A percentile compares a stretch with the other conserved stretches of the same genome.
phyloP scores from a whole-genome alignment of 169 alveolate species.

The Eimeria tenella region DNA sequence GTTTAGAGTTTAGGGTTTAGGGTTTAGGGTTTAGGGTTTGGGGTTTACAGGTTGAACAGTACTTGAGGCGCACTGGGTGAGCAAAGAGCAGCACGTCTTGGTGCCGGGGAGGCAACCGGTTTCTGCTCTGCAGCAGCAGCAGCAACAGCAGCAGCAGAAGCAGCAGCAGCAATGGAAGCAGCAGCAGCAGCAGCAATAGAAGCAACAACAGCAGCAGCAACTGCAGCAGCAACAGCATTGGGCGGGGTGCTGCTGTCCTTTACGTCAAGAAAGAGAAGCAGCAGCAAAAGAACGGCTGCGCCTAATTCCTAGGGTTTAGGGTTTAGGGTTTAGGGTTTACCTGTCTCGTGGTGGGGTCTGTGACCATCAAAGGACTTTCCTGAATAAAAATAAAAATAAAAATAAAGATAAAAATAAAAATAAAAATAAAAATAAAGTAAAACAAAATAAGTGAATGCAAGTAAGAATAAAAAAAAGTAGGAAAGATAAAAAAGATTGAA shows the following conservation, averaged over 20 bases:
- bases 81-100: background rate
- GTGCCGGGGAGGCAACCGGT: constrained; percentile 15
- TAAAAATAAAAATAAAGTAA: background rate
- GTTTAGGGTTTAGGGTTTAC: background rate
- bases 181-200: background rate
- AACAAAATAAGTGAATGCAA: background rate
- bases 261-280: background rate
- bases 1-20: constrained; percentile 13
- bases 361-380: no score
- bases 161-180: background rate
- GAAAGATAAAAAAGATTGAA: background rate
- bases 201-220: background rate
- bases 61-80: background rate
- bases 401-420: background rate
- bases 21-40: constrained; percentile 26
- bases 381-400: background rate
- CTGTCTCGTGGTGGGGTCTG: background rate
- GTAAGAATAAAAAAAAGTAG: background rate
- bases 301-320: background rate
- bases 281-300: background rate
- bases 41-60: background rate
- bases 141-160: background rate
- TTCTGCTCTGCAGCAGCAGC: constrained; percentile 29
- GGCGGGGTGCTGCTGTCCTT: background rate
- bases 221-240: background rate